Evolutionary conservation across 306 rosid species (phyloP).

Genomic region (Lathyrus sativus): DNA sequence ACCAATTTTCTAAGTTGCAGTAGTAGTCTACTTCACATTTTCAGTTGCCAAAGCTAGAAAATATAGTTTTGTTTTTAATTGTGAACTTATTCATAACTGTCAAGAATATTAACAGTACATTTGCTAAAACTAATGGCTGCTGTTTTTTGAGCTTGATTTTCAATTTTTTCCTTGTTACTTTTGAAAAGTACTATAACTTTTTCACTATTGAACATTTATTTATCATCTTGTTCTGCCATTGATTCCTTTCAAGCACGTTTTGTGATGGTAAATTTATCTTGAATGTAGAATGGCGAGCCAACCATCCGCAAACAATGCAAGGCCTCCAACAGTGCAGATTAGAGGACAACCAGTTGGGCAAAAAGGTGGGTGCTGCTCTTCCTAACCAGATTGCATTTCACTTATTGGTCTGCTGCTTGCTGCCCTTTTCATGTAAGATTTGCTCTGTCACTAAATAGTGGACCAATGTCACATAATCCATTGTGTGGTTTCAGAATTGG

Average conservation of each 20-base stretch:
- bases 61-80: neutral
- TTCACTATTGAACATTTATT: neutral
- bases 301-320: conserved; percentile 42
- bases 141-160: conserved; percentile 1
- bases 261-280: conserved; percentile 24
- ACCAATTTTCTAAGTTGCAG: neutral
- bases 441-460: conserved; percentile 41
- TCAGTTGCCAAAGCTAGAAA: neutral
- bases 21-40: neutral
- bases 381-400: conserved; percentile 36
- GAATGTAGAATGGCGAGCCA: conserved; percentile 59
- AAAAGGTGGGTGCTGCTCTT: conserved; percentile 57
- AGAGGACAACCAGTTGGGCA: conserved; percentile 63
- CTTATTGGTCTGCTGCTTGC: conserved; percentile 34
- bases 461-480: conserved; percentile 39
- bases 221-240: neutral
- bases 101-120: neutral
- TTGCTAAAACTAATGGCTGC: neutral
- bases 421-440: conserved; percentile 36
- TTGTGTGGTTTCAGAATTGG: conserved; percentile 44
- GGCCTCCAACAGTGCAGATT: conserved; percentile 61
- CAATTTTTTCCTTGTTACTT: neutral
- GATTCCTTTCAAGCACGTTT: neutral
- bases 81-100: neutral
- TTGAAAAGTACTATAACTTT: neutral